Evolutionary conservation across 768 basidiomycete species (phyloP).

Genomic region (Suillus decipiens): DNA sequence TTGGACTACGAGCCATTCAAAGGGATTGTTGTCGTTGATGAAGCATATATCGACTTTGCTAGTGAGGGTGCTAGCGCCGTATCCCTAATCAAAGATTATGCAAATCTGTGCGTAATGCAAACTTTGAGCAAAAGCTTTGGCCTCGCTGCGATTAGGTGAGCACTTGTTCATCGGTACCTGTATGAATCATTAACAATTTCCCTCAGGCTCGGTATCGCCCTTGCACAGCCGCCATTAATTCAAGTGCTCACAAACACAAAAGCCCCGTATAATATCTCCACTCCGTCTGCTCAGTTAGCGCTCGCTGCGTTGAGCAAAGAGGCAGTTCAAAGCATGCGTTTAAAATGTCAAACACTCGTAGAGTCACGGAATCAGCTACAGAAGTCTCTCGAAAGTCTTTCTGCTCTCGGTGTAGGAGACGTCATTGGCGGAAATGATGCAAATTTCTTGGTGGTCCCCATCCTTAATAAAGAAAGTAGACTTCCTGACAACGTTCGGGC

Average conservation of each 20-base stretch:
- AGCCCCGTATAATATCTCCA: slow-evolving; percentile 96
- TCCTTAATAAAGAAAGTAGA: slow-evolving; percentile 49
- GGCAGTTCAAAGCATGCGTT: slow-evolving; percentile 64
- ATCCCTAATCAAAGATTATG: slow-evolving; percentile 73
- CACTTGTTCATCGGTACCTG: not conserved
- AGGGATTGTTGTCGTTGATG: slow-evolving; percentile 92
- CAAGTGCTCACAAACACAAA: slow-evolving; percentile 94
- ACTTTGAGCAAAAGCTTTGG: slow-evolving; percentile 97
- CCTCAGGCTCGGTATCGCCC: slow-evolving; percentile 79
- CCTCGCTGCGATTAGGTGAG: slow-evolving; percentile 90
- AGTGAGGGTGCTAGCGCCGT: slow-evolving; percentile 61
- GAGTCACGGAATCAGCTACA: slow-evolving; percentile 60
- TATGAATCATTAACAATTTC: slow-evolving; percentile 1
- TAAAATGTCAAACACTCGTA: slow-evolving; percentile 60
- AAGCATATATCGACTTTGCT: slow-evolving; percentile 97
- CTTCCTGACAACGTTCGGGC: slow-evolving; percentile 63
- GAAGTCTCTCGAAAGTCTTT: slow-evolving; percentile 46
- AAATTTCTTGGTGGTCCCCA: slow-evolving; percentile 86
- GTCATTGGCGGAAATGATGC: slow-evolving; percentile 83
- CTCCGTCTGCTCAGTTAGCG: slow-evolving; percentile 84
- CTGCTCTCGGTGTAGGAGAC: slow-evolving; percentile 57
- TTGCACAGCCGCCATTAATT: slow-evolving; percentile 88
- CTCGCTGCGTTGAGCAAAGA: slow-evolving; percentile 70
- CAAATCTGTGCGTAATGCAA: slow-evolving; percentile 93
- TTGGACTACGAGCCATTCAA: slow-evolving; percentile 82